These are phyloP conservation scores for Tylopilus cervinicoccineus DNA, from an alignment of 768 basidiomycete genomes.

Conservation along the genomic window DNA sequence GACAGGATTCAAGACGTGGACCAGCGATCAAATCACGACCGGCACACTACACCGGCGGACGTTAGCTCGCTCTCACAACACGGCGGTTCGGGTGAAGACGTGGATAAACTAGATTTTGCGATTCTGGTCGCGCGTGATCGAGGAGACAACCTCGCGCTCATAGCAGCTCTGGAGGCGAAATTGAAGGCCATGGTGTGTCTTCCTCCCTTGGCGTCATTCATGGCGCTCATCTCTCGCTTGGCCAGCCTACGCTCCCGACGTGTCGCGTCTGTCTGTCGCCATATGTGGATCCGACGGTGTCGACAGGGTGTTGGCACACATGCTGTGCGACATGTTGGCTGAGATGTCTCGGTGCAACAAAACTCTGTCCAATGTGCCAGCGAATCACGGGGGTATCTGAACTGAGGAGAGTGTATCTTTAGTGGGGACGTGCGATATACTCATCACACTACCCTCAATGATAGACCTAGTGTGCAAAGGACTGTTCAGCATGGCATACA, in stretches of 20 bases:
- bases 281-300: conserved; percentile 73
- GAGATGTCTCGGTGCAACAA: conserved; percentile 77
- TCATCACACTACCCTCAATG: conserved; percentile 4
- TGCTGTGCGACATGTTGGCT: conserved; percentile 83
- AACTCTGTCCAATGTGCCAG: conserved; percentile 84
- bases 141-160: conserved; percentile 45
- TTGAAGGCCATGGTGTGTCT: conserved; percentile 50
- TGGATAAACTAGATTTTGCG: conserved; percentile 45
- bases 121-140: conserved; percentile 47
- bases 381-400: conserved; percentile 77
- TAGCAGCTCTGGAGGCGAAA: conserved; percentile 59
- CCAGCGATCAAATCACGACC: conserved; percentile 20
- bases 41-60: conserved; percentile 26
- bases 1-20: background rate
- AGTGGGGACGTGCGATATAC: conserved; percentile 2
- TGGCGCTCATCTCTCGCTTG: conserved; percentile 20
- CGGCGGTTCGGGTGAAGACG: conserved; percentile 28
- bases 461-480: conserved; percentile 1
- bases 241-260: conserved; percentile 26
- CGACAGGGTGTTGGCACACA: conserved; percentile 86
- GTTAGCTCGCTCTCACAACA: background rate
- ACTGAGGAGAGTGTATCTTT: conserved; percentile 72
- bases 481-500: conserved; percentile 2
- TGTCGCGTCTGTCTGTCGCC: conserved; percentile 82
- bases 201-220: conserved; percentile 20